Conservation (phyloP, 2,329 filamentous ascomycete species). For the Madurella fahalii region DNA sequence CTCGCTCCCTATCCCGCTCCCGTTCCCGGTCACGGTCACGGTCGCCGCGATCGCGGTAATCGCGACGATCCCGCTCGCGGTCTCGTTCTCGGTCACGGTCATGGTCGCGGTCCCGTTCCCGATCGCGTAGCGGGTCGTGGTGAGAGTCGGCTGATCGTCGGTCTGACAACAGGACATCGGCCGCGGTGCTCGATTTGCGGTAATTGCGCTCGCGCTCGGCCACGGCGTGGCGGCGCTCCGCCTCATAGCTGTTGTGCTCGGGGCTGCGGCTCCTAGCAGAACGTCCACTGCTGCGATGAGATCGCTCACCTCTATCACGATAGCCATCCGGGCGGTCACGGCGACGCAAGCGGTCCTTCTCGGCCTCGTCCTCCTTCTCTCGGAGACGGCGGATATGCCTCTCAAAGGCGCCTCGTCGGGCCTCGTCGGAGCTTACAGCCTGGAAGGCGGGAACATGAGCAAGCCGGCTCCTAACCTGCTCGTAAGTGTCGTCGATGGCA, state of each 20-base stretch:
- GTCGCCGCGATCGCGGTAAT: conserved; percentile 32
- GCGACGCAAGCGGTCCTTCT: conserved; percentile 59
- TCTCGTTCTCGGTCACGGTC: conserved; percentile 26
- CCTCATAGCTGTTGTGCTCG: conserved; percentile 93
- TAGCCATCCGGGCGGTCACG: conserved; percentile 53
- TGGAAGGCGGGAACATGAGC: conserved; percentile 80
- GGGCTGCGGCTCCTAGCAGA: conserved; percentile 72
- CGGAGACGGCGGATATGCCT: conserved; percentile 87
- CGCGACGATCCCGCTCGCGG: conserved; percentile 20
- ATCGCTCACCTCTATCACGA: conserved; percentile 62
- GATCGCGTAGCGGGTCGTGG: conserved; percentile 34
- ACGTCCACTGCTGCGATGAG: conserved; percentile 56
- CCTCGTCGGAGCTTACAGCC: conserved; percentile 76
- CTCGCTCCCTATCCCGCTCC: conserved; percentile 33
- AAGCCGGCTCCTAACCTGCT: conserved; percentile 76
- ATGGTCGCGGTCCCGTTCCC: conserved; percentile 37
- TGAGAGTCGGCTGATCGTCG: conserved; percentile 47
- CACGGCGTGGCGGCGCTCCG: conserved; percentile 87
- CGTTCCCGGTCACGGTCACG: conserved; percentile 22
- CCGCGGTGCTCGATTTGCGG: conserved; percentile 72
- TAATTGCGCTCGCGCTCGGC: conserved; percentile 93
- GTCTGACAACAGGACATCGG: conserved; percentile 57
- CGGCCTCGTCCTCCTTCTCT: conserved; percentile 81
- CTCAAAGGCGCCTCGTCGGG: conserved; percentile 79
- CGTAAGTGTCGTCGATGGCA: conserved; percentile 74